These are phyloP conservation scores for Alternaria postmessia DNA, from an alignment of 2,329 filamentous ascomycete species.

Conservation along the genomic window DNA sequence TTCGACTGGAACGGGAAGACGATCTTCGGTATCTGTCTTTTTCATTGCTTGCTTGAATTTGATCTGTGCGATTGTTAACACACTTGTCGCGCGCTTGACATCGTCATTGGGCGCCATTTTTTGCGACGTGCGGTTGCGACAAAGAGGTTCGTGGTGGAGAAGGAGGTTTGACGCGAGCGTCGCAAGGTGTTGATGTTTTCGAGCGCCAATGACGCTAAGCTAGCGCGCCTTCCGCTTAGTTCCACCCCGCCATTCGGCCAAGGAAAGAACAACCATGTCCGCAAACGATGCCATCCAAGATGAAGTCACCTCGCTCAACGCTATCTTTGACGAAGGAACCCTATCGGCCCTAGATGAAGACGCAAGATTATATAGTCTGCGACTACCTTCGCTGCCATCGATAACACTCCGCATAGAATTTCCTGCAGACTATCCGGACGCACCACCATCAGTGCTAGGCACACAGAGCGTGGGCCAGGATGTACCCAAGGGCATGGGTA, in stretches of 20 bases:
- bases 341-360: conserved; percentile 52
- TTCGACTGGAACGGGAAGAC: conserved; percentile 32
- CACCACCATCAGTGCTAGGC: conserved; percentile 75
- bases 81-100: conserved; percentile 33
- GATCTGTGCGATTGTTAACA: conserved; percentile 38
- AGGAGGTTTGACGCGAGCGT: not conserved
- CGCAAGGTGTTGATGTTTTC: conserved; percentile 19
- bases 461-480: conserved; percentile 78
- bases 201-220: conserved; percentile 14
- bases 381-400: conserved; percentile 69
- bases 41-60: conserved; percentile 42
- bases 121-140: conserved; percentile 8
- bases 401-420: conserved; percentile 70
- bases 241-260: conserved; percentile 20
- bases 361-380: conserved; percentile 59
- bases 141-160: conserved; percentile 11
- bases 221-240: conserved; percentile 21
- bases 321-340: conserved; percentile 78
- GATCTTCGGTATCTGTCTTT: conserved; percentile 27
- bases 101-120: conserved; percentile 34
- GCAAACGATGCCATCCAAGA: conserved; percentile 64
- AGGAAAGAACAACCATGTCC: conserved; percentile 32
- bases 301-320: conserved; percentile 83
- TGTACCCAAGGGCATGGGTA: conserved; percentile 75
- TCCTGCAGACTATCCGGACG: conserved; percentile 75